Evolutionary conservation across 345 rosid species (phyloP), one percentile per base, ranked within the genome.

Genomic region (Brassica rapa): DNA sequence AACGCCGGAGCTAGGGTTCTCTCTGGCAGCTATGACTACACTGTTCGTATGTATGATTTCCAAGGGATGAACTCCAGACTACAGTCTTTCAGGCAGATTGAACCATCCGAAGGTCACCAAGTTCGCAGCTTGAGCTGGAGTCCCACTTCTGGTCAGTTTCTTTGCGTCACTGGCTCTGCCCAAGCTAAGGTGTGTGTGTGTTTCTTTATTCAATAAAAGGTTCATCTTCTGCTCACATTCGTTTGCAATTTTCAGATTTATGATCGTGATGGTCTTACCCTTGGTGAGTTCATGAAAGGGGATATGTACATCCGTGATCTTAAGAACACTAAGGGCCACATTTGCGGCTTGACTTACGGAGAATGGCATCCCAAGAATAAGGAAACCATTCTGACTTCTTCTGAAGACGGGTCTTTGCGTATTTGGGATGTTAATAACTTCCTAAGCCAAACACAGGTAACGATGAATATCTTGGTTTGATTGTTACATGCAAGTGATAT

Each of bases 241-340:
- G 51, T 66, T 46, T 66, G 53, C 57, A 68, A 68, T n/a, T n/a
- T 39, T 68, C 84, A 94, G 99, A 93, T 93, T 80, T 95, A 85
- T 82, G 99, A 95, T 77, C 94, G 99, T 7, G 99, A 93, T 82
- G 99, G 99, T 24, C 94, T 95, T 77, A 89, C 92, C 5, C 82
- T 95, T 49, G 99, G 98, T 12, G 99, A 95, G 86, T 95, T 91
- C 78, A 80, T 93, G n/a, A 95, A 95, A 67, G 99, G 99, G 53
- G 99, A 95, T 82, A 95, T 95, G 99, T 93, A 95, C 30, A 93
- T 95, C 68, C 96, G 97, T 66, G 98, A 95, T 86, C 85, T 95
- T 60, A 95, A 95, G 87, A 93, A 93, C 82, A 95, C 99, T 0
- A 93, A 95, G 81, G 99, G 99, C 7, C 99, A 95, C 70, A 90